Base-by-base conservation (phyloP, 768 basidiomycete genomes). In the Clitopilus passeckerianus region DNA sequence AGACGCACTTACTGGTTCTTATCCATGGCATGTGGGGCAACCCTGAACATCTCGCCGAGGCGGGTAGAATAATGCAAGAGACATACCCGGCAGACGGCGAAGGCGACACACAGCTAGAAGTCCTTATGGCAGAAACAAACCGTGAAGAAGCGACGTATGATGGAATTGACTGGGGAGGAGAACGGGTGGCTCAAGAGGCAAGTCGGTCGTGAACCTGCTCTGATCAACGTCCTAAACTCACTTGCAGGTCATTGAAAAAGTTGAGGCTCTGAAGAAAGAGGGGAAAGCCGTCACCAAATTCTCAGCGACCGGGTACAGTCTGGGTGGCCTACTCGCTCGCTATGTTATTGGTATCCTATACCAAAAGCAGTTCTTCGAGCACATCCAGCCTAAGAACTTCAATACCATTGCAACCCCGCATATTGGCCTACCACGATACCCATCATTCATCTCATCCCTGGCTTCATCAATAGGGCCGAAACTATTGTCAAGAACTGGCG, bases 321-420 rank as follows among this genome's bases (percentile, higher is more conserved):
- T 95, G 10, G 94, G 94, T 1, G 94, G 94, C 0, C 78, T 95
- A 1, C 75, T 95, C 8, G 84, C 89, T 15, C 86, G 93, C 15
- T 94, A 93, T 70, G 79, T 87, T 37, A 74, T 93, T 55, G 92
- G 88, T 1, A 81, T 90, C 50, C 74, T 93, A 30, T 73, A 84
- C 59, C 86, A 87, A 58, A 79, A 80, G 52, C 77, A 78, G 6
- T 92, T 94, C 75, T 95, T 95, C 66, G 77, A 86, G 1, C 73
- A 75, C 1, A 80, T 93, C 44, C 71, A 74, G 27, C 91, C 93
- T 0, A 80, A 90, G 57, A 93, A 92, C 70, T 95, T 95, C 70
- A 84, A 84, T 57, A 91, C 93, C 0, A 73, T 95, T 54, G 90
- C 93, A 1, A 91, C 93, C 0, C 93, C 93, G 1, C 88, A 92